Percentiles rank a stretch among this genome's conserved stretches.
Conservation (phyloP, 306 rosid species). For the Casuarina cunninghamiana region DNA sequence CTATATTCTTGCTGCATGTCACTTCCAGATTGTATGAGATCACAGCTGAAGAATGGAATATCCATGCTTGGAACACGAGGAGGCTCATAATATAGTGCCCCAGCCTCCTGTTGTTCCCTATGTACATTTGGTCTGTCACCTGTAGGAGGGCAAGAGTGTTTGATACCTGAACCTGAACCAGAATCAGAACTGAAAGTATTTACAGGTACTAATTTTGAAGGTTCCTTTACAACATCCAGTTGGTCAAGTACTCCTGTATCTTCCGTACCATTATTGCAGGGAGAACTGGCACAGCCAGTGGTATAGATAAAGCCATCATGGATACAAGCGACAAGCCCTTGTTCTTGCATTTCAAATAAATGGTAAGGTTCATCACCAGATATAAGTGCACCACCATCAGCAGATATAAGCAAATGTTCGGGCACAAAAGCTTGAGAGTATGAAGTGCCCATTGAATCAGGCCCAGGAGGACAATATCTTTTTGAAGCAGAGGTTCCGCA, state of each 20-base stretch:
- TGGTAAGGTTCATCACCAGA: constrained; percentile 46
- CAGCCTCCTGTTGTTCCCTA: constrained; percentile 55
- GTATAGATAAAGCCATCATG: constrained; percentile 52
- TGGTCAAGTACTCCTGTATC: constrained; percentile 43
- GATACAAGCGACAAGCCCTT: constrained; percentile 49
- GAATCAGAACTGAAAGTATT: constrained; percentile 57
- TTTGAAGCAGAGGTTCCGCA: constrained; percentile 39
- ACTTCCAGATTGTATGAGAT: constrained; percentile 74
- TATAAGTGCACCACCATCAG: constrained; percentile 45
- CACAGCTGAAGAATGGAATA: constrained; percentile 93
- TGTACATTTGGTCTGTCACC: constrained; percentile 41
- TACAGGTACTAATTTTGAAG: constrained; percentile 65
- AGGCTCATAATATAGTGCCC: constrained; percentile 86
- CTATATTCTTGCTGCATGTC: constrained; percentile 98
- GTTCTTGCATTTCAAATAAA: constrained; percentile 52
- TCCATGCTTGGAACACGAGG: constrained; percentile 96
- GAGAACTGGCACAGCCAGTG: constrained; percentile 51
- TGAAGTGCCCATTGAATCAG: constrained; percentile 39
- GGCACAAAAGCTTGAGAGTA: constrained; percentile 43
- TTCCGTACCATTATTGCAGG: constrained; percentile 39
- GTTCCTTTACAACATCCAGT: constrained; percentile 45
- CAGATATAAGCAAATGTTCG: constrained; percentile 41
- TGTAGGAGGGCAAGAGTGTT: constrained; percentile 39
- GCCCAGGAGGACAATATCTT: constrained; percentile 38
- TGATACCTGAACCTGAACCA: constrained; percentile 43